Base-by-base conservation (phyloP, 805 yeast genomes). In the Torulaspora delbrueckii region DNA sequence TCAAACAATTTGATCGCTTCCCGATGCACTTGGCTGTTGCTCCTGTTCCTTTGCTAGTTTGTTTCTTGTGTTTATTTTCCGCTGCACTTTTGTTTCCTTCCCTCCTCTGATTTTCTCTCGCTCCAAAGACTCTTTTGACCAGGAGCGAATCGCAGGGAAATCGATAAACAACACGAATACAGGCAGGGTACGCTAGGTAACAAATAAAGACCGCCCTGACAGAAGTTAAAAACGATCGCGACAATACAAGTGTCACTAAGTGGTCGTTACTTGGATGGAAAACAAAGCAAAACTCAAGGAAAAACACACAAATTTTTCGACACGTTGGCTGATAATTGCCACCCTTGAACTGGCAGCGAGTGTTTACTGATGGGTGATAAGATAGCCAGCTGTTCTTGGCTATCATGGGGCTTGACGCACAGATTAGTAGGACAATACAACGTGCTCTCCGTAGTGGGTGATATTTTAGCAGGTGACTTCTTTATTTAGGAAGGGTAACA, bases 41-140 rank as follows among this genome's bases (percentile, higher is more conserved):
- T 14, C 31, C 27, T 25, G 24, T 24, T 23, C 16, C 31, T 14
- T 23, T 34, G 37, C 33, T 40, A 25, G 27, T 32, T 31, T 40
- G 30, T 40, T 40, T 40, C 34, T 31, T 40, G 37, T 40, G 43
- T 40, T 40, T 40, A 40, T 40, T 40, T 32, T 40, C 36, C 37
- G 37, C 37, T 40, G 43, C 33, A 24, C 43, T 40, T 40, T 24
- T 13, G 37, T 40, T 31, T 34, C 16, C 31, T 40, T 40, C 43
- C 43, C 32, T 31, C 33, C 37, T 31, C 42, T 39, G 42, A 28
- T 39, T 39, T 39, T 39, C 42, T 39, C 42, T 37, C 40, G 42
- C 42, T 39, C 13, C 42, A 28, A 22, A 25, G 31, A 39, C 32
- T 39, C 42, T 32, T 39, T 24, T 28, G 42, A 39, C 42, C 19